phyloP scores from a whole-genome alignment of 2,329 filamentous ascomycete genomes.

The Dissoconium aciculare region DNA sequence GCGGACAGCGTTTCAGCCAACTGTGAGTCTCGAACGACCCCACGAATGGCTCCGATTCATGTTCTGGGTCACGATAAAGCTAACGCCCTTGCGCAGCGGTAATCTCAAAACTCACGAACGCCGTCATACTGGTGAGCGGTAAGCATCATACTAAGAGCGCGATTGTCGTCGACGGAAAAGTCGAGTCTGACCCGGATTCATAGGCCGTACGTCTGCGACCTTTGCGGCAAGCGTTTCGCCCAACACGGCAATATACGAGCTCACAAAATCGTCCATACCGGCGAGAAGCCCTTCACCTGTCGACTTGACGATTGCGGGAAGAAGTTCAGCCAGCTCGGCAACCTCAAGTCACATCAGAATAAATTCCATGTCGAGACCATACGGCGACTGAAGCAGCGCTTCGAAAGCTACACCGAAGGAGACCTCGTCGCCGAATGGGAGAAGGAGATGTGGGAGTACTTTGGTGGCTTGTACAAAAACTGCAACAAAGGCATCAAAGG shows the following conservation, averaged over 20 bases:
- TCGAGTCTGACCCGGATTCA: no score
- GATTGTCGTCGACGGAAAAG: no score
- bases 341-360: slow-evolving; percentile 92
- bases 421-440: slow-evolving; percentile 53
- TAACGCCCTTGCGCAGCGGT: no score
- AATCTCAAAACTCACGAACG: slow-evolving; percentile 88
- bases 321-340: slow-evolving; percentile 77
- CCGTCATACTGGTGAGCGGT: slow-evolving; percentile 69
- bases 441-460: slow-evolving; percentile 69
- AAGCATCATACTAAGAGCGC: no score
- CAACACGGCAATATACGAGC: slow-evolving; percentile 75
- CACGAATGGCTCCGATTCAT: no score
- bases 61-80: no score
- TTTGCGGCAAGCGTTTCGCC: slow-evolving; percentile 69
- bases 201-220: slow-evolving; percentile 57
- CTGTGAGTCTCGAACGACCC: no score
- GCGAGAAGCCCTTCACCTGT: slow-evolving; percentile 66
- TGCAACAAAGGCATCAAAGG: slow-evolving; percentile 98
- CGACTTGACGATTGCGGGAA: slow-evolving; percentile 72
- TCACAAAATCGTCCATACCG: slow-evolving; percentile 66
- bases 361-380: slow-evolving; percentile 75
- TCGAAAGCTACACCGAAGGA: slow-evolving; percentile 47
- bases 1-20: slow-evolving; percentile 72
- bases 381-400: slow-evolving; percentile 52
- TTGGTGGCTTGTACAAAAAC: slow-evolving; percentile 83